Evolutionary conservation across 2,329 filamentous ascomycete genomes (phyloP), one percentile per base, ranked within the genome.

Genomic region (Neofusicoccum laricinum): DNA sequence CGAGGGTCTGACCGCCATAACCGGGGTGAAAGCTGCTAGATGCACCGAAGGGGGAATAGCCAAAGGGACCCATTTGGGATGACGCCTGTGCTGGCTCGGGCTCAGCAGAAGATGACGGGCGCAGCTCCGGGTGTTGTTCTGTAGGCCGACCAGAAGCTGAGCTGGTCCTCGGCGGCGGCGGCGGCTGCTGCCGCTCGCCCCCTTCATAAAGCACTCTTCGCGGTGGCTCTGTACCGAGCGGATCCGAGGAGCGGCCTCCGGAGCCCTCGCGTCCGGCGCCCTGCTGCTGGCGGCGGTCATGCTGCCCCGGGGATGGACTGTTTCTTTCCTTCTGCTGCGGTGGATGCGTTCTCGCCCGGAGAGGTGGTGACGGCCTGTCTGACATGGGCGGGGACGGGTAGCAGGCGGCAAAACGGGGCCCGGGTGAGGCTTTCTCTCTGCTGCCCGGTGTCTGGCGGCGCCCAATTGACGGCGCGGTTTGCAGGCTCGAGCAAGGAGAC

Each of bases 341-440:
- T 59, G 25, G 51, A 64, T 49, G 61, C 61, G 63, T 41, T 46
- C 53, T 58, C 51, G 63, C 45, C 43, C 74, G 75, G 68, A 72
- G 72, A 65, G 71, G 69, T 68, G 80, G 78, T 66, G 80, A 81
- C 64, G 79, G 78, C 69, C 80, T 76, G 74, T 78, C 79, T 76
- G 81, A 82, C 81, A 83, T 83, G 73, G 80, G 80, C 73, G 80
- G 80, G 70, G 80, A 82, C 66, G 79, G 80, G 72, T 82, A 82
- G 69, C 71, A 71, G 67, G 63, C 69, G 66, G 73, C 73, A 48
- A 17, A 46, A 57, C 21, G 32, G 49, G 46, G 50, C 50, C 61
- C 41, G 50, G 50, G 50, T 49, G 61, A 57, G 49, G 61, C 38
- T 64, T 64, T 55, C 40, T 46, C 50, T 40, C 61, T 38, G 49